Base-by-base conservation (phyloP, 257 asterid species). In the Knoxia roxburghii region DNA sequence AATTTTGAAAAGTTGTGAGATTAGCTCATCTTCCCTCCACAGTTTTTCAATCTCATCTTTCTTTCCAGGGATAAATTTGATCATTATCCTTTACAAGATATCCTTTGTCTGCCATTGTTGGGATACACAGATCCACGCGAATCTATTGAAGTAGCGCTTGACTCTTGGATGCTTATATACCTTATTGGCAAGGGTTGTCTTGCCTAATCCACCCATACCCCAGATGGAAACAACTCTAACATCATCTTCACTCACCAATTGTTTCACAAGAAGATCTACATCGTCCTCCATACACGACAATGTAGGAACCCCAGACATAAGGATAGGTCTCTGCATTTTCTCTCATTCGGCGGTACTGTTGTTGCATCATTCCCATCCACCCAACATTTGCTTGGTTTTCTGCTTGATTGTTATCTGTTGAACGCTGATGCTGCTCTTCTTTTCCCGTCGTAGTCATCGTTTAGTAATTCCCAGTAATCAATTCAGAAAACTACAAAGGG, bases 251-350 rank as follows among this genome's bases (percentile, higher is more conserved):
- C 29, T 11, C 45, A 70, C 33, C 59, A 70, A 17, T n/a, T 60
- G 35, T 29, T 33, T 17, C 33, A 46, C 61, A 0, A 61, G 61
- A 35, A 70, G 18, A 32, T 70, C 54, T 1, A 70, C 68, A 9
- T 70, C 67, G 7, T 12, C 33, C 23, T 35, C 53, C 50, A 59
- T n/a, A 24, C 5, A 68, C 74, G 14, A 70, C 37, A 70, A 59
- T 32, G 18, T 53, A 61, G 23, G 59, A 60, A 32, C 33, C 70
- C 0, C 48, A 60, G 18, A 1, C 5, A 35, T 49, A 30, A 6
- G 73, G 48, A 6, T 59, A 58, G 3, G 73, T 45, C 17, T n/a
- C n/a, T n/a, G n/a, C n/a, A n/a, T n/a, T n/a, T n/a, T n/a, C n/a
- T n/a, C n/a, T n/a, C n/a, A n/a, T n/a, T n/a, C n/a, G n/a, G n/a